Evolutionary conservation across 345 rosid species (phyloP), one percentile per base, ranked within the genome.

Genomic region (Hypericum perforatum): DNA sequence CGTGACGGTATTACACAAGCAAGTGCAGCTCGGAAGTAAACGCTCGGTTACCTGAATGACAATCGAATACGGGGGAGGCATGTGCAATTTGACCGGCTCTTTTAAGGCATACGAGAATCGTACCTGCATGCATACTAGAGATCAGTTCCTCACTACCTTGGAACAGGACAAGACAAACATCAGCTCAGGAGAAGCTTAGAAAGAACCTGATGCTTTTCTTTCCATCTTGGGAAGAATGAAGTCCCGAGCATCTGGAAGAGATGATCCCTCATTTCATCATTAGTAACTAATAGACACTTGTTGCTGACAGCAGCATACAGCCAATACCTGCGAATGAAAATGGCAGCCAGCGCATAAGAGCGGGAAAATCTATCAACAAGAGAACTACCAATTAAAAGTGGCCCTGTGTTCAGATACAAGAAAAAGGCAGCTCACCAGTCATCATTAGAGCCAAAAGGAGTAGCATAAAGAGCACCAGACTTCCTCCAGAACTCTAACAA

Each of bases 391-490:
- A 22, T 22, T 22, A 22, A 22, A 22, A 22, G 32, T 22, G 32
- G 1, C 32, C 32, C 32, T 22, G 32, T 22, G 32, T 22, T 22
- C 32, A 22, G 4, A 4, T 22, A 1, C 32, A 22, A 1, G 32
- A 51, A 14, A 47, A 53, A 2, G 36, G 8, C n/a, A 48, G 56
- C 69, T 56, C 66, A 92, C 98, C 98, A 92, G 69, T 92, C 98
- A 76, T 92, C 98, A 63, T 92, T 89, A 39, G 96, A 88, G 62
- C 98, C 98, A 50, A 67, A 61, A 45, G 98, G 98, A 43, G 98
- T 83, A 49, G 78, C 74, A 54, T 85, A 92, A 41, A 92, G 88
- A 61, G 90, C 89, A 67, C 88, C 83, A 9, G 91, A 70, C 11
- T 69, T 78, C 45, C 61, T 73, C 97, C 98, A 88, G 22, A 40